phyloP scores from a whole-genome alignment of 371 early-diverging fungal genomes.

The Mortierella sp. region DNA sequence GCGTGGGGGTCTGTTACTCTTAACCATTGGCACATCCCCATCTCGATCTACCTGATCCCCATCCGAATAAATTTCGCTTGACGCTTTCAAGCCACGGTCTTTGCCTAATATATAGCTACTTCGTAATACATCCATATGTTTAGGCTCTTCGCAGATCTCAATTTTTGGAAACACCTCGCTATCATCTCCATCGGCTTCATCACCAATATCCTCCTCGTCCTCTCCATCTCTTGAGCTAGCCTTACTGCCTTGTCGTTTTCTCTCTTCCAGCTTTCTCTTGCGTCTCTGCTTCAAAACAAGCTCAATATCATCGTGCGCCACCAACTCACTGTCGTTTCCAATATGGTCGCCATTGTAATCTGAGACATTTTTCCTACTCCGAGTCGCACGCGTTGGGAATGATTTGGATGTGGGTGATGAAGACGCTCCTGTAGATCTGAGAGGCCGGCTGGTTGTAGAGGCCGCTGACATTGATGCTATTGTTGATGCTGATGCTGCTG shows the following conservation, averaged over 20 bases:
- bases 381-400: constrained; percentile 27
- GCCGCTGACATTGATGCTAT: not conserved
- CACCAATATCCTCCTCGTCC: constrained; percentile 15
- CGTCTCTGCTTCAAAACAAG: constrained; percentile 41
- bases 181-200: not conserved
- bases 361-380: constrained; percentile 29
- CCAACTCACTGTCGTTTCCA: constrained; percentile 7
- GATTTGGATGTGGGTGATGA: constrained; percentile 3
- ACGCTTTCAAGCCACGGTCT: not conserved
- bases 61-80: not conserved
- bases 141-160: not conserved
- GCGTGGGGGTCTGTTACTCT: not conserved
- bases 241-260: constrained; percentile 22
- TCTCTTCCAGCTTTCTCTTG: constrained; percentile 30
- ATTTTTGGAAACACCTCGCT: not conserved
- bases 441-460: not conserved
- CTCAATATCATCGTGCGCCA: constrained; percentile 49
- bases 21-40: constrained; percentile 12
- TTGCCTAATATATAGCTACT: not conserved
- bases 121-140: not conserved
- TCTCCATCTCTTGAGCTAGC: constrained; percentile 32
- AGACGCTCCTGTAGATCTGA: not conserved
- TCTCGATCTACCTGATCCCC: constrained; percentile 6
- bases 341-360: constrained; percentile 2
- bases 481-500: not conserved